Conservation (phyloP, 1,284 basidiomycete species). For the Microbotryomycetes sp. region DNA sequence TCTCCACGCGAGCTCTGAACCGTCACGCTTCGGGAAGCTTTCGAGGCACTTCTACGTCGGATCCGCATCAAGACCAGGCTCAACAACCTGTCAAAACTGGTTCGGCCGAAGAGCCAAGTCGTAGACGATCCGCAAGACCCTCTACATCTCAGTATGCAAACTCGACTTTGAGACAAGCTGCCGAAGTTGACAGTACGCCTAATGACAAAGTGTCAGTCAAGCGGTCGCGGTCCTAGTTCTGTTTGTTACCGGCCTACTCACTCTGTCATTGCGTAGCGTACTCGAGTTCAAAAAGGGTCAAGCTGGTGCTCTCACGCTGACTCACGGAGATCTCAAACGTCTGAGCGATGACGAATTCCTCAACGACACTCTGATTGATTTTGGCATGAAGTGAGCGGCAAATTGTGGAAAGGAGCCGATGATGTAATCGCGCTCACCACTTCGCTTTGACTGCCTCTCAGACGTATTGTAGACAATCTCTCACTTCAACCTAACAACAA, state of each 20-base stretch:
- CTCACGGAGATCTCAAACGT: conserved; percentile 60
- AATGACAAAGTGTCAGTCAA: conserved; percentile 14
- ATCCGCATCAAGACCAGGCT: too few species aligned
- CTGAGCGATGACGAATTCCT: conserved; percentile 70
- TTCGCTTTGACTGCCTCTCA: conserved; percentile 38
- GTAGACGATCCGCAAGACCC: neutral
- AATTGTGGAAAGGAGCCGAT: too few species aligned
- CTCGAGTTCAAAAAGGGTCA: conserved; percentile 31
- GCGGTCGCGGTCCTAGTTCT: neutral
- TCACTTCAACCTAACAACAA: conserved; percentile 49
- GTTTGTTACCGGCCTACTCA: neutral
- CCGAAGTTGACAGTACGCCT: neutral
- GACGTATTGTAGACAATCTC: conserved; percentile 60
- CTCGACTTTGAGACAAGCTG: too few species aligned
- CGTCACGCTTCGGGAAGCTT: too few species aligned
- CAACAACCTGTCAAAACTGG: too few species aligned
- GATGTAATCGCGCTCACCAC: too few species aligned
- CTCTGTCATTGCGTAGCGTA: conserved; percentile 7
- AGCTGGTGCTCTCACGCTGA: conserved; percentile 18
- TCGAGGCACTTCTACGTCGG: too few species aligned
- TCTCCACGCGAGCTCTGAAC: too few species aligned
- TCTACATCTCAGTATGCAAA: neutral
- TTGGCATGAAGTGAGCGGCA: conserved; percentile 73
- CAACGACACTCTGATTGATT: conserved; percentile 94
- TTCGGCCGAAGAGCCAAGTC: neutral